Percentiles rank a stretch among this genome's conserved stretches.
These are phyloP conservation scores for Carex sylvatica DNA, from an alignment of 202 grass and related monocot genomes.

Conservation along the genomic window DNA sequence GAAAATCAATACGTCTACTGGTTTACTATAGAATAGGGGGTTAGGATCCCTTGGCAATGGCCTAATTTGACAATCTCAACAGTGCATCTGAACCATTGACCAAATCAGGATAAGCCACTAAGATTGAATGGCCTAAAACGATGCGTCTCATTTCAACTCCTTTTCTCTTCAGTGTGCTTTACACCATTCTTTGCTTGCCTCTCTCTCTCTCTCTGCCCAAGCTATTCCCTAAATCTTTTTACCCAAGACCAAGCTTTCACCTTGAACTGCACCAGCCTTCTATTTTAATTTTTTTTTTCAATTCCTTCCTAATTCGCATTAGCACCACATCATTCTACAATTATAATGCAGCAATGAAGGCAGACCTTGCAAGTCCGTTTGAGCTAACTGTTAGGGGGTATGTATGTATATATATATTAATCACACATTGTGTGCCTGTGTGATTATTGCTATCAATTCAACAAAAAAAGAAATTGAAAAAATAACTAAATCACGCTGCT, in stretches of 20 bases:
- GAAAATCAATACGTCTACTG: neutral
- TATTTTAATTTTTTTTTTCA: neutral
- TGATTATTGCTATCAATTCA: neutral
- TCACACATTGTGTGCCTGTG: neutral
- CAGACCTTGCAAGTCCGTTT: neutral
- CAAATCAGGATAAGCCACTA: neutral
- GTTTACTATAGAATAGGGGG: neutral
- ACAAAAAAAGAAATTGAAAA: neutral
- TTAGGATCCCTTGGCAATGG: slow-evolving; percentile 6
- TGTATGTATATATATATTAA: too few species aligned
- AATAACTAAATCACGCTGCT: neutral
- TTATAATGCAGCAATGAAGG: neutral
- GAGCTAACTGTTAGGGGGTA: neutral
- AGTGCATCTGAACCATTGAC: neutral
- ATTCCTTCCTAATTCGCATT: neutral
- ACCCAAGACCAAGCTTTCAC: neutral
- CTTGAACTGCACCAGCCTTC: neutral
- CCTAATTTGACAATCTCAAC: neutral
- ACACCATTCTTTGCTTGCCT: neutral
- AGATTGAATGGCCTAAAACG: neutral
- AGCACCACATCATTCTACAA: neutral
- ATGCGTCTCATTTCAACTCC: neutral
- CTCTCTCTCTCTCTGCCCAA: neutral
- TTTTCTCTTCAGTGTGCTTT: neutral
- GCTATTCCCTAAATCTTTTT: neutral